Conservation (phyloP, 805 yeast genomes). For the Hanseniaspora clermontiae region DNA sequence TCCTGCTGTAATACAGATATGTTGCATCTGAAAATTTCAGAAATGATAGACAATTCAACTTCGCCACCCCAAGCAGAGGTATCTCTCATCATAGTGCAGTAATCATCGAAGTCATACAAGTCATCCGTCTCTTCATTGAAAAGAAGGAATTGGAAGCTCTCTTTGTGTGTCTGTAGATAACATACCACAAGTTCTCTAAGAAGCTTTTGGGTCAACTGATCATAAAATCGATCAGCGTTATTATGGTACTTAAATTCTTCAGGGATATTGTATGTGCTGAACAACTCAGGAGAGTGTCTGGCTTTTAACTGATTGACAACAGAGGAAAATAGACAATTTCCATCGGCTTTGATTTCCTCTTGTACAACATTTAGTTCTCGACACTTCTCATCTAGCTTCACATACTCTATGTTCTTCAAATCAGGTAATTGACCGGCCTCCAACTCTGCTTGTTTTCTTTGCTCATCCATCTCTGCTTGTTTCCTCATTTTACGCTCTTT, state of each 20-base stretch:
- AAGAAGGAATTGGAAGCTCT: slow-evolving; percentile 67
- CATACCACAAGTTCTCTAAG: slow-evolving; percentile 54
- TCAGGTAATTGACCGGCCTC: slow-evolving; percentile 64
- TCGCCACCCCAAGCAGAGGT: slow-evolving; percentile 97
- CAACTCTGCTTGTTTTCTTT: slow-evolving; percentile 51
- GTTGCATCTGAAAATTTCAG: slow-evolving; percentile 58
- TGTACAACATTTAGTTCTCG: slow-evolving; percentile 37
- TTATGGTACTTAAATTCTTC: not conserved
- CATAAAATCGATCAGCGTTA: not conserved
- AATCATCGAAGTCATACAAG: slow-evolving; percentile 51
- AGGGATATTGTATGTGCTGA: slow-evolving; percentile 18
- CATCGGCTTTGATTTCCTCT: slow-evolving; percentile 75
- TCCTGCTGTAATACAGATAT: slow-evolving; percentile 58
- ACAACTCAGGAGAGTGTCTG: slow-evolving; percentile 38
- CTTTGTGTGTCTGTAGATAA: slow-evolving; percentile 50
- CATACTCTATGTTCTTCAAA: slow-evolving; percentile 57
- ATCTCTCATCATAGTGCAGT: slow-evolving; percentile 52
- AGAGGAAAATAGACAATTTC: slow-evolving; percentile 84
- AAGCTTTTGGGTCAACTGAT: slow-evolving; percentile 24
- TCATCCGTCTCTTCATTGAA: slow-evolving; percentile 66
- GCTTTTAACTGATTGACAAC: slow-evolving; percentile 58
- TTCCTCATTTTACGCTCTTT: slow-evolving; percentile 71
- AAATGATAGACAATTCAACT: slow-evolving; percentile 72
- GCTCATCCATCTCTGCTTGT: slow-evolving; percentile 50
- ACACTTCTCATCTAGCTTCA: slow-evolving; percentile 47